phyloP scores from a whole-genome alignment of 2,329 filamentous ascomycete species.

The Neurospora crassa region DNA sequence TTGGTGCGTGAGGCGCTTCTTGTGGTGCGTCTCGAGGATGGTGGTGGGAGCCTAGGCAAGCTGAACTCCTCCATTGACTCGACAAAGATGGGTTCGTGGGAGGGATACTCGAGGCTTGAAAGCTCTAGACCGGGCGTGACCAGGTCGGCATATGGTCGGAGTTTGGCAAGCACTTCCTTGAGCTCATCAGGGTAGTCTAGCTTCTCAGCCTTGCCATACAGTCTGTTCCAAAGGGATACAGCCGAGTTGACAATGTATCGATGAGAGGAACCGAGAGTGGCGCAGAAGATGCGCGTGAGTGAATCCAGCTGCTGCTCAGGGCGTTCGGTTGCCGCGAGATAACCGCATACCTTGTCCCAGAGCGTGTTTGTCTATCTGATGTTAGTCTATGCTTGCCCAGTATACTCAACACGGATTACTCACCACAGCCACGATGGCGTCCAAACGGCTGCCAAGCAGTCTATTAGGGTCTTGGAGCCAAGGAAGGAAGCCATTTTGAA shows the following conservation, averaged over 20 bases:
- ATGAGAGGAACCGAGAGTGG: conserved; percentile 50
- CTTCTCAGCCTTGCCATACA: conserved; percentile 50
- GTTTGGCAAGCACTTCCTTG: conserved; percentile 48
- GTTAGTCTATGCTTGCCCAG: conserved; percentile 18
- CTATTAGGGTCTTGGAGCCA: conserved; percentile 55
- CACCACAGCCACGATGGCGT: conserved; percentile 34
- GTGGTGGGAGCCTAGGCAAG: conserved; percentile 15
- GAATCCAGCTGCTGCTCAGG: conserved; percentile 36
- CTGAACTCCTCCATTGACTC: conserved; percentile 40
- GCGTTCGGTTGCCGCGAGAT: conserved; percentile 27
- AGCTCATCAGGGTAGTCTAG: conserved; percentile 58
- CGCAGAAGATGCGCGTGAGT: conserved; percentile 45
- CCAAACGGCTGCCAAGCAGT: conserved; percentile 31
- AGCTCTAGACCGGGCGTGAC: conserved; percentile 34
- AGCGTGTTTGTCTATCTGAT: conserved; percentile 33
- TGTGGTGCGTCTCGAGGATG: conserved; percentile 19
- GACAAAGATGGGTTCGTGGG: conserved; percentile 31
- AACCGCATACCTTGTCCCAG: conserved; percentile 39
- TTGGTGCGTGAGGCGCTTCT: neutral
- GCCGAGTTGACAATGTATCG: conserved; percentile 41
- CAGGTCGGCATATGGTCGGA: conserved; percentile 45
- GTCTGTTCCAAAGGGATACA: conserved; percentile 55
- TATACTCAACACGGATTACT: conserved; percentile 18
- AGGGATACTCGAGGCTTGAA: conserved; percentile 28
- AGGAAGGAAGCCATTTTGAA: conserved; percentile 50